Evolutionary conservation across 1,284 basidiomycete species (phyloP).

Genomic region (Ustilago loliicola): DNA sequence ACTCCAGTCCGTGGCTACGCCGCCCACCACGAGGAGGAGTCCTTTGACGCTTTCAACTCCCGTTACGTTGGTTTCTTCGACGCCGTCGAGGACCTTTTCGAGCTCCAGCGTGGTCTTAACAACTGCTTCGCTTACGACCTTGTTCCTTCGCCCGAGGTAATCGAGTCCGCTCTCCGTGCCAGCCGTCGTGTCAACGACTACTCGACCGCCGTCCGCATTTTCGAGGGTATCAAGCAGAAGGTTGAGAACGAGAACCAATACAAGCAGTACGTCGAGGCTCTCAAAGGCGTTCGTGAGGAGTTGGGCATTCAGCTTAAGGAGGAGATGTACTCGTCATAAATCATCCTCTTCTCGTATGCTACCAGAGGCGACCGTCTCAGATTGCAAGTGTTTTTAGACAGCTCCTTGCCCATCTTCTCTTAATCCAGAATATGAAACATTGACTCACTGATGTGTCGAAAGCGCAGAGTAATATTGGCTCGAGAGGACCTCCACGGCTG

Average conservation of each 20-base stretch:
- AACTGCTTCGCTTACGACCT: slow-evolving; percentile 99
- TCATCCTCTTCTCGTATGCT: not conserved
- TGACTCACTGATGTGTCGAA: not conserved
- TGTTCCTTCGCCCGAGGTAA: slow-evolving; percentile 88
- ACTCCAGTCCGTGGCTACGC: slow-evolving; percentile 57
- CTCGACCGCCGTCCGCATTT: slow-evolving; percentile 93
- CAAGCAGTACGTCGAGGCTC: slow-evolving; percentile 69
- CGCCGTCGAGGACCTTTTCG: slow-evolving; percentile 92
- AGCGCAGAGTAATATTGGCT: not conserved
- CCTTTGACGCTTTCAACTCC: slow-evolving; percentile 91
- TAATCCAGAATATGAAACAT: slow-evolving; percentile 3
- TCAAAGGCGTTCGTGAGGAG: slow-evolving; percentile 65
- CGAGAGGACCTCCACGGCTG: no score
- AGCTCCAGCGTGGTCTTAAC: slow-evolving; percentile 87
- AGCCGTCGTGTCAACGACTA: slow-evolving; percentile 95
- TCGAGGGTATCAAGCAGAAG: slow-evolving; percentile 75
- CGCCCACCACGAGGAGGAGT: slow-evolving; percentile 78
- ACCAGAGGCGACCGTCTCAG: no score
- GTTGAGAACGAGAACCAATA: slow-evolving; percentile 69
- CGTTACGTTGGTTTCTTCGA: slow-evolving; percentile 95
- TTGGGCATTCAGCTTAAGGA: slow-evolving; percentile 67
- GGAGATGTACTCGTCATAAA: slow-evolving; percentile 61
- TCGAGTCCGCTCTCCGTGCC: slow-evolving; percentile 90
- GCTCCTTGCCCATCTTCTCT: not conserved
- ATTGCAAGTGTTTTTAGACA: not conserved